Base-by-base conservation (phyloP, 352 stramenopile species). In the Plasmopara viticola region DNA sequence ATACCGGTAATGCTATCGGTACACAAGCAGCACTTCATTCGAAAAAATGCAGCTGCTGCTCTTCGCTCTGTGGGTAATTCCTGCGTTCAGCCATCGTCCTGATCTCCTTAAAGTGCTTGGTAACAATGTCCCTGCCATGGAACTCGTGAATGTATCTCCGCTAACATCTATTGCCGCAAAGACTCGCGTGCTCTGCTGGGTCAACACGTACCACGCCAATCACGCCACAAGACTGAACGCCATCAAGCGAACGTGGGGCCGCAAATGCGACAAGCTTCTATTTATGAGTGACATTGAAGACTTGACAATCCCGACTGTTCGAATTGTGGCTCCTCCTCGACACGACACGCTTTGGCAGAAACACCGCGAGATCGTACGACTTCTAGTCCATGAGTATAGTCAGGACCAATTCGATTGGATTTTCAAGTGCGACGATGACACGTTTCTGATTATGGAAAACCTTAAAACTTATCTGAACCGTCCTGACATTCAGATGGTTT, bases 391-490 rank as follows among this genome's bases (percentile, higher is more conserved):
- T 40, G 84, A 94, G 54, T 90, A 74, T 48, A 43, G 47, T 8
- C 66, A 84, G 25, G 60, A 64, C 14, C 61, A 87, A 20, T 94
- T 90, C 44, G 79, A 94, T 60, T 94, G 82, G 81, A 67, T 94
- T 50, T 90, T 90, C 60, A 94, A 92, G 56, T 89, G 79, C 52
- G 84, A 94, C 61, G 84, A 94, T 68, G 84, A 94, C 55, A 94
- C 84, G 14, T 93, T 89, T 50, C 41, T 91, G 12, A 49, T 94
- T 37, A 83, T 92, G 66, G 84, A 94, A 55, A 94, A 94, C 60
- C 72, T 94, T 34, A 87, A 88, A 59, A 56, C 54, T 20, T 87
- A 84, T 30, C 48, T 94, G 13, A 72, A 77, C 2, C 82, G 74
- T 15, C 65, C 66, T 0, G 61, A 72, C 25, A 78, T 88, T 31